Base-by-base conservation (phyloP, 805 yeast species). In the Candida maltosa region DNA sequence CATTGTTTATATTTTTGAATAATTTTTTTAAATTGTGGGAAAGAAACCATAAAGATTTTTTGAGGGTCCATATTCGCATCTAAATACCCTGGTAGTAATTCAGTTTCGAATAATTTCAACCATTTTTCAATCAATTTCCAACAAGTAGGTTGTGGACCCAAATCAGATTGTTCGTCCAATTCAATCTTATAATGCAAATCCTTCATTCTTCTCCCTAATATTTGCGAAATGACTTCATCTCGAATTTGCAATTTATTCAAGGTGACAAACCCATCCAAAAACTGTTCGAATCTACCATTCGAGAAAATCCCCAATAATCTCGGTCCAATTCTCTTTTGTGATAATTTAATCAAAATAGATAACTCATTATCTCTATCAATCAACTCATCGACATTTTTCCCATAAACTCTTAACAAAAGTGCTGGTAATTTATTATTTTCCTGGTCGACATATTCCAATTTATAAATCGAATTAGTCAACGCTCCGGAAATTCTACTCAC, bases 231-330 rank as follows among this genome's bases (percentile, higher is more conserved):
- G 19, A 78, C 80, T 42, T 87, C 79, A 44, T 80, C 79, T 54
- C 94, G 72, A 33, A 93, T 76, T 47, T 86, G 87, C 6, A 75
- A 70, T 45, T 78, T 82, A 24, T 80, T 78, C 48, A 93, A 70
- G 1, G 97, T 82, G 35, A 74, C 66, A 15, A 95, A 91, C 39
- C 91, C 83, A 35, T 83, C 86, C 44, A 93, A 65, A 51, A 83
- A 93, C 61, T 93, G 97, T 62, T 93, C 98, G 48, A 93, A 83
- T 42, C 98, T 70, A 32, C 98, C 98, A 55, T 93, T 93, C 29
- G 78, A 65, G 57, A 93, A 93, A 31, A 91, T 87, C 2, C 98
- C 98, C 51, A 86, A 68, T 34, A 93, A 61, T 42, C 79, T 75
- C 1, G 98, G 96, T 0, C 98, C 98, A 42, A 93, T 91, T 37